Base-by-base conservation (phyloP, 805 yeast species). In the Spathaspora sp. region DNA sequence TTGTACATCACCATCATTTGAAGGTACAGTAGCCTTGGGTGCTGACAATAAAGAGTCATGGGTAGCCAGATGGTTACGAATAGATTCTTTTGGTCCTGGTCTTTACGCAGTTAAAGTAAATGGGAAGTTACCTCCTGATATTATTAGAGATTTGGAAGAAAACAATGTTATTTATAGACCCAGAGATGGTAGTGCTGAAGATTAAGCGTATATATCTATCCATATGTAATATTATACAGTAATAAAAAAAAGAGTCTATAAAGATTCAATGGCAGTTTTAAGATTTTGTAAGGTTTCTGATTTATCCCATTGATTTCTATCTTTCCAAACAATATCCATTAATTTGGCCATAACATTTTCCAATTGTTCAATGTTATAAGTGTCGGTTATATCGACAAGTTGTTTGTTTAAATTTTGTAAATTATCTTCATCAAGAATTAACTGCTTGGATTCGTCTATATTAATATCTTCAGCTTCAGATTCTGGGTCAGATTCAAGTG, bases 1-100 rank as follows among this genome's bases (percentile, higher is more conserved):
- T 63, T 90, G 97, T 68, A 94, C 98, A 5, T 90, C 97, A 17
- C 98, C 98, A 40, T 83, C 97, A 0, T 93, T 91, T 65, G 99
- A 93, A 73, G 99, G 99, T 0, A 74, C 89, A 32, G 96, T 93
- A 5, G 97, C 97, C 2, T 77, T 90, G 55, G 90, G 96, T 47
- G 91, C 87, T 54, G 90, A 93, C 48, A 73, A 70, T 60, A 81
- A 83, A 48, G 81, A 78, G 35, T 89, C 97, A 1, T 93, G 99
- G 99, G 97, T 90, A 40, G 97, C 97, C 14, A 83, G 88, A 64
- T 93, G 99, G 99, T 75, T 93, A 51, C 82, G 97, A 67, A 86
- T 93, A 31, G 96, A 89, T 62, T 86, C 89, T 16, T 89, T 90
- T 65, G 85, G 83, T 19, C 88, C 96, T 0, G 99, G 98, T 0